Base-by-base conservation (phyloP, 179 eudicot genomes). In the Beta macrorhiza region DNA sequence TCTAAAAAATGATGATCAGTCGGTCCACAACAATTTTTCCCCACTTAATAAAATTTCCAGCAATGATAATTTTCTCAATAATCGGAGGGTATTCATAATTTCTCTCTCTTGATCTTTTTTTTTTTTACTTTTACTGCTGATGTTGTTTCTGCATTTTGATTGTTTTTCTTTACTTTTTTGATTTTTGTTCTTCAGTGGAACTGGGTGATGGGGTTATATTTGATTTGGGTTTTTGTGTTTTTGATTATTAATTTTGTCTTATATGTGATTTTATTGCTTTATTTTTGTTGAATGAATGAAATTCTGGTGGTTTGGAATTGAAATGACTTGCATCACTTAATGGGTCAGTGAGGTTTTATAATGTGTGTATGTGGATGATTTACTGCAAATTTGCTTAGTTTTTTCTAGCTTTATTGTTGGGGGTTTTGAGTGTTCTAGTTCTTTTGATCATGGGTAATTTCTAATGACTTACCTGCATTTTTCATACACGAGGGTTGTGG, bases 31-130 rank as follows among this genome's bases (percentile, higher is more conserved):
- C 53, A 67, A 76, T 76, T 84, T 91, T 82, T 82, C 76, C 20
- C 75, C 83, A 14, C 69, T 76, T 81, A 57, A 82, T 84, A 86
- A 82, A 79, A 80, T 78, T 84, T 78, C 80, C 49, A 87, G 81
- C 14, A 61, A 67, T 80, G 90, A 86, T 78, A 90, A 83, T 75
- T 79, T 67, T 64, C 84, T 86, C 6, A 88, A 85, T 79, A 83
- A 86, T 73, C 89, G 93, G n/a, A 91, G 88, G 93, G 95, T 93
- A 90, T 45, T 62, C 5, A 32, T 29, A 57, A 32, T 16, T 70
- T 63, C 49, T 61, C 67, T 63, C 49, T 61, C 64, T 32, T 56
- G 7, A 0, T 53, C 19, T 67, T 78, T 5, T 8, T 45, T 37
- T 16, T 10, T 20, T 29, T 7, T 65, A 1, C 45, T 42, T 32